A percentile compares a stretch with the other conserved stretches of the same genome.
phyloP scores from a whole-genome alignment of 2,329 filamentous ascomycete species.

The Alternaria alternata region DNA sequence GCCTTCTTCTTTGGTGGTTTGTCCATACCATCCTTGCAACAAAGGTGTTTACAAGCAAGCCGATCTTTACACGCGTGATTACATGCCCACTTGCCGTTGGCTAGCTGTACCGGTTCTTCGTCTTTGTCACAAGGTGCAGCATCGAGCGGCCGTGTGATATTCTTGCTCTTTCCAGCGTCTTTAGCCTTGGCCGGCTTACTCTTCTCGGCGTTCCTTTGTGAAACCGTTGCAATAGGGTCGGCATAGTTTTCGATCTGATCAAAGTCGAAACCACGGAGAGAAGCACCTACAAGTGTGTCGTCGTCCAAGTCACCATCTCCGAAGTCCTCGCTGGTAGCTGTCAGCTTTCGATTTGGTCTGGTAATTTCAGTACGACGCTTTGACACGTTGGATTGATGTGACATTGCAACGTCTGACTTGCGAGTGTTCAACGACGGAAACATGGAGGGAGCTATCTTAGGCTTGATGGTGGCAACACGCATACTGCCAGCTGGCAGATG shows the following conservation, averaged over 20 bases:
- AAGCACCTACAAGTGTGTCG: constrained; percentile 59
- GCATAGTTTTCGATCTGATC: constrained; percentile 62
- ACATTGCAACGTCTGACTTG: constrained; percentile 24
- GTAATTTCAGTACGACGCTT: constrained; percentile 35
- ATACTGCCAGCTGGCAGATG: constrained; percentile 62
- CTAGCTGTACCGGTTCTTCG: constrained; percentile 61
- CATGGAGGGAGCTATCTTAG: constrained; percentile 56
- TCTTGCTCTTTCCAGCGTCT: neutral
- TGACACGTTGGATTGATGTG: constrained; percentile 40
- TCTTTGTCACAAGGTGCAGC: constrained; percentile 16
- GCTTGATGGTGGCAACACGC: constrained; percentile 61
- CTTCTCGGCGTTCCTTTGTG: constrained; percentile 30
- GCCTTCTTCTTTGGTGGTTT: constrained; percentile 63
- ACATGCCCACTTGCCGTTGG: constrained; percentile 77
- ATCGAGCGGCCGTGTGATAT: neutral
- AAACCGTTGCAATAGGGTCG: constrained; percentile 31
- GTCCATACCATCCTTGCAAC: constrained; percentile 75
- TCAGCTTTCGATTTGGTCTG: constrained; percentile 13
- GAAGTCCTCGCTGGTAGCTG: constrained; percentile 57
- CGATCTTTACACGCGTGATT: constrained; percentile 74
- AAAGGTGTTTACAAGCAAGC: constrained; percentile 72
- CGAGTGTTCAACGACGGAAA: constrained; percentile 50
- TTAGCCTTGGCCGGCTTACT: constrained; percentile 22
- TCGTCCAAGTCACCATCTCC: constrained; percentile 63
- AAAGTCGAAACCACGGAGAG: constrained; percentile 53